Percentiles rank a stretch among this genome's conserved stretches.
phyloP scores from a whole-genome alignment of 1,284 basidiomycete genomes.

The Heterobasidion irregulare region DNA sequence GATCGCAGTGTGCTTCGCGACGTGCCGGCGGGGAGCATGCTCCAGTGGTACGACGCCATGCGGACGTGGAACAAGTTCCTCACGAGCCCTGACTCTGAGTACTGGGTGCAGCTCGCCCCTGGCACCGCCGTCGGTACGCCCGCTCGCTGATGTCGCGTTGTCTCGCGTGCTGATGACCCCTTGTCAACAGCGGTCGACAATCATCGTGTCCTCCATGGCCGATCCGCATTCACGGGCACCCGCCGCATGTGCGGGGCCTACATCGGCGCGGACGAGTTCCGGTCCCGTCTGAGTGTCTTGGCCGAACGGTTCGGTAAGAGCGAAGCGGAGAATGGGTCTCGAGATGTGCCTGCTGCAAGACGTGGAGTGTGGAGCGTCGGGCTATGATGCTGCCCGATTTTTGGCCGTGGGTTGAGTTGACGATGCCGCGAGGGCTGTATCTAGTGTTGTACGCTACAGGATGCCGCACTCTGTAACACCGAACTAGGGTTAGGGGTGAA shows the following conservation, averaged over 20 bases:
- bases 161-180: not conserved
- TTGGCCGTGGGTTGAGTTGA: too few species aligned
- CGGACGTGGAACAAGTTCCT: conserved; percentile 72
- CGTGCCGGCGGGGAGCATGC: conserved; percentile 50
- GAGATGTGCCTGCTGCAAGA: not conserved
- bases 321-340: not conserved
- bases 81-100: conserved; percentile 78
- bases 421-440: too few species aligned
- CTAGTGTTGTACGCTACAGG: too few species aligned
- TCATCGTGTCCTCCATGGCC: conserved; percentile 90
- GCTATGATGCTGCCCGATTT: not conserved
- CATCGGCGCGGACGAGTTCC: conserved; percentile 85
- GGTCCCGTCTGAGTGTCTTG: conserved; percentile 68
- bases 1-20: conserved; percentile 78
- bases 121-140: conserved; percentile 78
- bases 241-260: conserved; percentile 96
- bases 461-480: too few species aligned
- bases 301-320: conserved; percentile 37
- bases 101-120: conserved; percentile 83
- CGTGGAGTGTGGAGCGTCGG: not conserved
- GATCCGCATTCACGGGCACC: conserved; percentile 82
- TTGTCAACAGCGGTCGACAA: conserved; percentile 75
- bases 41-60: conserved; percentile 81
- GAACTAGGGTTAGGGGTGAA: too few species aligned
- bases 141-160: not conserved